A percentile compares a stretch with the other conserved stretches of the same genome.
Evolutionary conservation across 108 stramenopile genomes (phyloP).

Genomic region (Skeletonema grethae): DNA sequence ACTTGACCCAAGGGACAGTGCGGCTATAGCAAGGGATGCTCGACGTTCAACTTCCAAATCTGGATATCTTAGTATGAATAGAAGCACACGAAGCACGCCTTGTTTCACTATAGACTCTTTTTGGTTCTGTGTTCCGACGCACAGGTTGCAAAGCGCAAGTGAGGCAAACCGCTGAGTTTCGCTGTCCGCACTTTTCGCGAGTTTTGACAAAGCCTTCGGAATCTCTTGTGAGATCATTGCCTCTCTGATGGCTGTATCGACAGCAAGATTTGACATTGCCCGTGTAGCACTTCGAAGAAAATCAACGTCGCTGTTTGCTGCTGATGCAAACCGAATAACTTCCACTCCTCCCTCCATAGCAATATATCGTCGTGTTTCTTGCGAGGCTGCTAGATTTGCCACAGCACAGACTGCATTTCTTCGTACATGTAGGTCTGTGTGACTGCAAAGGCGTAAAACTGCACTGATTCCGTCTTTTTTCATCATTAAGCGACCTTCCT

Average conservation of each 20-base stretch:
- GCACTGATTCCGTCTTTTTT: slow-evolving; percentile 64
- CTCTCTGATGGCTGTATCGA: slow-evolving; percentile 55
- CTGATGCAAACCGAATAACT: slow-evolving; percentile 70
- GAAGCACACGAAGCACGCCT: slow-evolving; percentile 70
- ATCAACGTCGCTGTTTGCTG: slow-evolving; percentile 67
- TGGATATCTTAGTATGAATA: slow-evolving; percentile 75
- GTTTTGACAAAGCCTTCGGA: slow-evolving; percentile 64
- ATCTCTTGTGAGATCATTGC: slow-evolving; percentile 56
- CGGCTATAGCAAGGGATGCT: slow-evolving; percentile 75
- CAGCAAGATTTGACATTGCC: slow-evolving; percentile 64
- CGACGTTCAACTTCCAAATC: slow-evolving; percentile 86
- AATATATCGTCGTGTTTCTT: slow-evolving; percentile 72
- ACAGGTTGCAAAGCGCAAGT: slow-evolving; percentile 75
- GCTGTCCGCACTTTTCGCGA: slow-evolving; percentile 77
- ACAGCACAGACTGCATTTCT: slow-evolving; percentile 70
- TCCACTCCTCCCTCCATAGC: slow-evolving; percentile 85
- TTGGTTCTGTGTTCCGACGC: slow-evolving; percentile 38
- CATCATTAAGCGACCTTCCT: slow-evolving; percentile 66
- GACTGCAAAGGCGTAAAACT: slow-evolving; percentile 63
- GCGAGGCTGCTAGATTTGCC: slow-evolving; percentile 75
- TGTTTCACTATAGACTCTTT: slow-evolving; percentile 53
- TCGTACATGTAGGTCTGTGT: slow-evolving; percentile 59
- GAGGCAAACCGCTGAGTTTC: slow-evolving; percentile 81
- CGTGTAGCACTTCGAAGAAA: slow-evolving; percentile 80
- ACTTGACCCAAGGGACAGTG: slow-evolving; percentile 72